A percentile compares a stretch with the other conserved stretches of the same genome.
Conservation (phyloP, 1,284 basidiomycete species). For the Ceratorhiza oryzae-sativae region DNA sequence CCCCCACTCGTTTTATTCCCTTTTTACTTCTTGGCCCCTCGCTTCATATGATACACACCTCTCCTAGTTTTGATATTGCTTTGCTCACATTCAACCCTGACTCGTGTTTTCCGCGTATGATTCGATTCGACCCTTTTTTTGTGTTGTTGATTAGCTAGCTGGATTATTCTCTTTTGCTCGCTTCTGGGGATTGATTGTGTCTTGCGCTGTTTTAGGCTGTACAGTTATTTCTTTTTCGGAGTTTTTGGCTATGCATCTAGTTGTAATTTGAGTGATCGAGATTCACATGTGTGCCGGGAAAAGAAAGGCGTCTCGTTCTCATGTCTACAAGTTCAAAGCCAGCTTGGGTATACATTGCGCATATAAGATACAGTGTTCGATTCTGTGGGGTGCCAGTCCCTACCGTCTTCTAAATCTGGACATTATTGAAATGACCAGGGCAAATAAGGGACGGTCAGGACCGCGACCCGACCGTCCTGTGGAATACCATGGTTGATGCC, state of each 20-base stretch:
- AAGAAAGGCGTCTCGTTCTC: not conserved
- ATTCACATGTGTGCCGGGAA: not conserved
- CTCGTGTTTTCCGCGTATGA: constrained; percentile 2
- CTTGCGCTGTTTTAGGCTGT: constrained; percentile 31
- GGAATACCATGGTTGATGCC: constrained; percentile 80
- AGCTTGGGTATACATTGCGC: not conserved
- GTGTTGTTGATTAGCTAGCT: constrained; percentile 3
- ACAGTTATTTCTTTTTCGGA: constrained; percentile 25
- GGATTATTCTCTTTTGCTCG: not conserved
- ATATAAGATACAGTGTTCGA: constrained; percentile 1
- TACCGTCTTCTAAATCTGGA: not conserved
- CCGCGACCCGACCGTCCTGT: constrained; percentile 78
- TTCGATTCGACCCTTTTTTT: constrained; percentile 16
- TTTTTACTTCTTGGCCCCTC: not conserved
- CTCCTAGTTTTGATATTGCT: not conserved
- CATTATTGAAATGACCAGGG: not conserved
- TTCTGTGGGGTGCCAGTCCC: too few species aligned
- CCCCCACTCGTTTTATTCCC: not conserved
- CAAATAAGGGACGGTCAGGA: constrained; percentile 63
- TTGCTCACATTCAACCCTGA: not conserved
- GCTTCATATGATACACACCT: not conserved
- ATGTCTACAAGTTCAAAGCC: not conserved
- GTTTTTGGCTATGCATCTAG: constrained; percentile 18
- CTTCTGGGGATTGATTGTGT: not conserved
- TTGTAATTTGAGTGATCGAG: constrained; percentile 7